Percentiles rank a stretch among this genome's conserved stretches.
Evolutionary conservation across 208 protist genomes (phyloP).

Genomic region (Tritrichomonas musculus): DNA sequence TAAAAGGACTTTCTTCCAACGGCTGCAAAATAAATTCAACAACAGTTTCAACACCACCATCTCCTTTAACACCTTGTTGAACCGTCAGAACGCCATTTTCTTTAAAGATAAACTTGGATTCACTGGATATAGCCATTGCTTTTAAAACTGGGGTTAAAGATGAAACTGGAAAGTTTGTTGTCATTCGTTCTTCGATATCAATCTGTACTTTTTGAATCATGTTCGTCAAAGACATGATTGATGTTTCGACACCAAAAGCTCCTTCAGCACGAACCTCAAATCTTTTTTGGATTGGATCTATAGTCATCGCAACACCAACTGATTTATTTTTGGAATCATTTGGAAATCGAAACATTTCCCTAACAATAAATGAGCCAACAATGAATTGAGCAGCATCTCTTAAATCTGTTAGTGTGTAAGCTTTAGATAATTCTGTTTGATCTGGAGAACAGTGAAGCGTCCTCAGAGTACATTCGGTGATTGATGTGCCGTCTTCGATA

Average conservation of each 20-base stretch:
- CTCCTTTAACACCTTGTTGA: background rate
- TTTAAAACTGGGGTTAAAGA: background rate
- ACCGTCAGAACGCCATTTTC: background rate
- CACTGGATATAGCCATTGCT: background rate
- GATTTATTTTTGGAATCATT: background rate
- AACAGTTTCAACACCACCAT: background rate
- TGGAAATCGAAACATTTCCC: constrained; percentile 18
- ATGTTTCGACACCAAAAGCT: background rate
- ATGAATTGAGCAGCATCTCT: background rate
- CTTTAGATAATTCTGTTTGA: background rate
- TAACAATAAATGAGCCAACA: background rate
- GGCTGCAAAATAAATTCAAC: constrained; percentile 1
- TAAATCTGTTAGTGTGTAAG: background rate
- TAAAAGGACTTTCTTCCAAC: background rate
- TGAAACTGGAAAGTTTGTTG: background rate
- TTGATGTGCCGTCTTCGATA: background rate
- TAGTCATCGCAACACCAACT: background rate
- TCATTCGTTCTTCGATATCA: background rate
- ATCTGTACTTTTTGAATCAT: background rate
- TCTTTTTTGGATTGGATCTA: background rate
- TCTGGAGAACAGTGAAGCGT: background rate
- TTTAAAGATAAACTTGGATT: background rate
- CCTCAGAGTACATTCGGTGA: background rate
- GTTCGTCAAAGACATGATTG: background rate
- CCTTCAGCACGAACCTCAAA: background rate